These are phyloP conservation scores for Fusarium dlaminii DNA, from an alignment of 2,329 filamentous ascomycete genomes.

Conservation along the genomic window DNA sequence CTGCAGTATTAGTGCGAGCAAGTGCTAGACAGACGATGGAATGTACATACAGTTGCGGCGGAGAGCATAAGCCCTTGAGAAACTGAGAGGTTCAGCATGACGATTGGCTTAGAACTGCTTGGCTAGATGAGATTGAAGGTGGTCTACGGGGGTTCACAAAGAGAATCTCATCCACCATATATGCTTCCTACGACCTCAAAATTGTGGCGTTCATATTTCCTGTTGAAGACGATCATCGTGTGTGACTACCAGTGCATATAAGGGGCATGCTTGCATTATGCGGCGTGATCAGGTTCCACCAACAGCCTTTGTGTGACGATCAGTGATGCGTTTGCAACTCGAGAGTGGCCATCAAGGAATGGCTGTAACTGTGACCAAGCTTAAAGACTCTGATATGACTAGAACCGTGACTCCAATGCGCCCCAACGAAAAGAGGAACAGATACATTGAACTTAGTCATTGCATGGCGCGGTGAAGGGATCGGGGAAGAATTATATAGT, in stretches of 20 bases:
- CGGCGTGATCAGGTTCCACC: background rate
- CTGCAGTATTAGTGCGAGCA: background rate
- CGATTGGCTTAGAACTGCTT: background rate
- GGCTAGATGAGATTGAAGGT: background rate
- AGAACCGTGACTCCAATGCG: rapidly evolving
- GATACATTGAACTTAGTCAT: background rate
- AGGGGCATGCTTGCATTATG: background rate
- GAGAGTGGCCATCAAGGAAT: background rate
- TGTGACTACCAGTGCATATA: background rate
- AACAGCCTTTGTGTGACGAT: background rate
- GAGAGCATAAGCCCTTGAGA: background rate
- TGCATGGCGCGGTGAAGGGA: rapidly evolving
- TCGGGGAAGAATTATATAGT: too few species aligned
- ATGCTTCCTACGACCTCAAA: background rate
- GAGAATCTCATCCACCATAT: background rate
- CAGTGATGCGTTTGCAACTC: background rate
- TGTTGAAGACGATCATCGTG: background rate
- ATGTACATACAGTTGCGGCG: background rate
- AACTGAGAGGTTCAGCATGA: background rate
- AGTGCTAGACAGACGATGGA: rapidly evolving
- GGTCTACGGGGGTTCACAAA: rapidly evolving
- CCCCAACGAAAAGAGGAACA: too few species aligned
- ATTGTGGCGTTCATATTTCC: background rate
- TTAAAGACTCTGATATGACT: background rate
- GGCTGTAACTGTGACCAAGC: background rate